These are phyloP conservation scores for Yamadazyma conglobata DNA, from an alignment of 1,139 yeast genomes.

Conservation along the genomic window DNA sequence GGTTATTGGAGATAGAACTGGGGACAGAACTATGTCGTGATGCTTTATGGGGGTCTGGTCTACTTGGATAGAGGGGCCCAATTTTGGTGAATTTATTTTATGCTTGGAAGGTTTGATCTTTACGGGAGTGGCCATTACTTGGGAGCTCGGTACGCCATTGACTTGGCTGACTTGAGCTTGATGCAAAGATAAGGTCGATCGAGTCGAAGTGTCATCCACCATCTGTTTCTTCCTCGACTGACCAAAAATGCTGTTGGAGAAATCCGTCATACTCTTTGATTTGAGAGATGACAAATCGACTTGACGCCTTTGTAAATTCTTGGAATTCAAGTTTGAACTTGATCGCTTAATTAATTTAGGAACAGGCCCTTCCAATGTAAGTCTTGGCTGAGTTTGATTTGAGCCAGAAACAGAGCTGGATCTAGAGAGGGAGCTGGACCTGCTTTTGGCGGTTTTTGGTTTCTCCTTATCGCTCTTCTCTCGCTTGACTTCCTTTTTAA, in stretches of 20 bases:
- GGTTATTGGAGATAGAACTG: constrained; percentile 7
- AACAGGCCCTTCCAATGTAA: constrained; percentile 11
- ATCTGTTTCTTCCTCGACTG: constrained; percentile 6
- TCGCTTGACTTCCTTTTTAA: constrained; percentile 9
- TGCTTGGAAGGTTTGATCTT: constrained; percentile 4
- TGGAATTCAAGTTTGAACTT: constrained; percentile 41
- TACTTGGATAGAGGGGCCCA: constrained; percentile 3
- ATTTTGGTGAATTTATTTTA: neutral
- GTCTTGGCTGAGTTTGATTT: no score
- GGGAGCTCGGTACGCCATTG: constrained; percentile 9
- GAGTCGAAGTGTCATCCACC: no score
- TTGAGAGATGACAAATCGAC: constrained; percentile 32
- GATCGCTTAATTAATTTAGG: constrained; percentile 40
- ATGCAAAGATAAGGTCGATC: neutral
- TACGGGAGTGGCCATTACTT: constrained; percentile 17
- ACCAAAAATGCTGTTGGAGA: constrained; percentile 7
- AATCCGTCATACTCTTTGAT: constrained; percentile 11
- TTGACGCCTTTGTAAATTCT: constrained; percentile 42
- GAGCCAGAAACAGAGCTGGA: neutral
- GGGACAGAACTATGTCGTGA: constrained; percentile 7
- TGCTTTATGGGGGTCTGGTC: constrained; percentile 8
- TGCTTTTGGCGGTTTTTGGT: neutral
- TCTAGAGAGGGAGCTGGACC: constrained; percentile 3
- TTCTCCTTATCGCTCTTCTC: constrained; percentile 2
- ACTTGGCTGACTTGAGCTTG: no score